phyloP scores from a whole-genome alignment of 2,329 filamentous ascomycete species.

The Byssochlamys sp. region DNA sequence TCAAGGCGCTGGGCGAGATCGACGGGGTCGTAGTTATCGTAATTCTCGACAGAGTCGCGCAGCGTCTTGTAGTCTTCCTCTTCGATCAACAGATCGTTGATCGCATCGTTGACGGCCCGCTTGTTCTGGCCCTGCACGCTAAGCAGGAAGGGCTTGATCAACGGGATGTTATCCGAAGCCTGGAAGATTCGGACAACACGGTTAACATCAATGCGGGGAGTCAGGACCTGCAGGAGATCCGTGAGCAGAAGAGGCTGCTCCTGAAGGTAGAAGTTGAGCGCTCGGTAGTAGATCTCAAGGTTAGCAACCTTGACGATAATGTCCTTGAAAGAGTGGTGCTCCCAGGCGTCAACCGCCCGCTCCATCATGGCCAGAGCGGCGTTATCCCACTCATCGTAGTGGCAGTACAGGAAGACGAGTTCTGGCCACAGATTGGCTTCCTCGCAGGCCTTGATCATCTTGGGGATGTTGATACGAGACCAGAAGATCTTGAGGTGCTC shows the following conservation, averaged over 20 bases:
- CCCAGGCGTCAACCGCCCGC: conserved; percentile 92
- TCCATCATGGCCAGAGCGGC: conserved; percentile 96
- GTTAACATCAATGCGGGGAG: conserved; percentile 92
- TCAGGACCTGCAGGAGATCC: conserved; percentile 85
- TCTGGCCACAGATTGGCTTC: conserved; percentile 95
- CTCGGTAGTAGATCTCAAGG: conserved; percentile 96
- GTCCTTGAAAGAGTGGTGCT: conserved; percentile 99
- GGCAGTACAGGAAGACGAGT: conserved; percentile 92
- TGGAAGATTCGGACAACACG: conserved; percentile 98
- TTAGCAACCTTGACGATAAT: conserved; percentile 96
- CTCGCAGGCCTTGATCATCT: conserved; percentile 88
- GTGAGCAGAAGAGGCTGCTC: conserved; percentile 92
- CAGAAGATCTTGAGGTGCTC: conserved; percentile 98
- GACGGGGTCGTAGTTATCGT: conserved; percentile 96
- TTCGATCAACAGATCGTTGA: conserved; percentile 94
- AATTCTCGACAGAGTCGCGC: conserved; percentile 93
- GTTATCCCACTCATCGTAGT: conserved; percentile 98
- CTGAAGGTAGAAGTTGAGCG: conserved; percentile 92
- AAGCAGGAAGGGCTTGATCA: conserved; percentile 97
- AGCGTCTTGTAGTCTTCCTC: conserved; percentile 99
- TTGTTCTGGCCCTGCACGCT: conserved; percentile 97
- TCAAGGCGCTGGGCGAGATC: conserved; percentile 85
- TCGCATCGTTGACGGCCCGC: conserved; percentile 92
- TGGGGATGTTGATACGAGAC: conserved; percentile 93
- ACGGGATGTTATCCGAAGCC: conserved; percentile 91